Conservation (phyloP, 805 yeast genomes). For the Teunomyces barrocoloradensis region DNA sequence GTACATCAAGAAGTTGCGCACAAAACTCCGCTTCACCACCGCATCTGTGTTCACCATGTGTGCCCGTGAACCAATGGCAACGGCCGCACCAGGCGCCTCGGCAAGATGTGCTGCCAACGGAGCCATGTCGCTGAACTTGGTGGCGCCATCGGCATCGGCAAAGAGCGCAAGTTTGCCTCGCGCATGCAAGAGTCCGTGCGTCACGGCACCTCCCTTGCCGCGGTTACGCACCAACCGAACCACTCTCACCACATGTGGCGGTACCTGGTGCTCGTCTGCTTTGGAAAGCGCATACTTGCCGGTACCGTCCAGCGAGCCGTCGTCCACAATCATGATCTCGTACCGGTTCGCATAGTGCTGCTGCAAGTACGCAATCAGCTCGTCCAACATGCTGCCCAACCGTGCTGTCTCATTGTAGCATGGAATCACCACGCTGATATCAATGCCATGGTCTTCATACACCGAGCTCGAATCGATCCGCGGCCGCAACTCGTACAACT, state of each 20-base stretch:
- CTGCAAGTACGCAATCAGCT: slow-evolving; percentile 56
- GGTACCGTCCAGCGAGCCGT: slow-evolving; percentile 85
- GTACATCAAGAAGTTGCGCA: slow-evolving; percentile 90
- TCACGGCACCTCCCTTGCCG: slow-evolving; percentile 93
- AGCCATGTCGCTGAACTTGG: slow-evolving; percentile 67
- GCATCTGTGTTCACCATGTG: slow-evolving; percentile 96
- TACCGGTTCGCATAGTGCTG: slow-evolving; percentile 36
- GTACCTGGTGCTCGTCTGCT: slow-evolving; percentile 45
- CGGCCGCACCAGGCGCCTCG: slow-evolving; percentile 42
- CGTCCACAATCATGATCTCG: slow-evolving; percentile 88
- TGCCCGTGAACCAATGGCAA: slow-evolving; percentile 91
- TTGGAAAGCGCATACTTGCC: slow-evolving; percentile 66
- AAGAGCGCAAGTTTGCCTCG: slow-evolving; percentile 75
- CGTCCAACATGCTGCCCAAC: slow-evolving; percentile 68
- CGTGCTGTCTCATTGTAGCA: slow-evolving; percentile 85
- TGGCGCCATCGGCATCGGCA: slow-evolving; percentile 98
- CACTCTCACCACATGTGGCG: slow-evolving; percentile 65
- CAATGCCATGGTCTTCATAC: slow-evolving; percentile 36
- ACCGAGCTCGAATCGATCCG: slow-evolving; percentile 21
- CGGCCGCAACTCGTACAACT: slow-evolving; percentile 31
- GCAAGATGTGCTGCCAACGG: slow-evolving; percentile 48
- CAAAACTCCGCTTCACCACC: slow-evolving; percentile 87
- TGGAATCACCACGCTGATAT: slow-evolving; percentile 83
- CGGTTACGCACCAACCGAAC: slow-evolving; percentile 71
- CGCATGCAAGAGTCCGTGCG: slow-evolving; percentile 80